phyloP scores from a whole-genome alignment of 192 early-diverging fungal genomes.

The Martensiomyces pterosporus region DNA sequence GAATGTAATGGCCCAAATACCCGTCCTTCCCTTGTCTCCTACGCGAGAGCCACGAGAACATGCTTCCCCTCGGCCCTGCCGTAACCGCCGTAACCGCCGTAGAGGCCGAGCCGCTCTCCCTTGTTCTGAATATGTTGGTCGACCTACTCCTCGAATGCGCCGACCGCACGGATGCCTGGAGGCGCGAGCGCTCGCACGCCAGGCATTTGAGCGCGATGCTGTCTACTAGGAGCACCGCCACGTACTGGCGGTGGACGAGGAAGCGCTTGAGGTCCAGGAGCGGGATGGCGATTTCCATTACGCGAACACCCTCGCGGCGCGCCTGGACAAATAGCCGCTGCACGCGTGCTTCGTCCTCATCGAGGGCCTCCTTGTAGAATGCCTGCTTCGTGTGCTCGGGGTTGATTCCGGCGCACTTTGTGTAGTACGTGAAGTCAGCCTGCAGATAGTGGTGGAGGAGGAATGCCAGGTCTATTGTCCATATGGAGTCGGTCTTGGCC shows the following conservation, averaged over 20 bases:
- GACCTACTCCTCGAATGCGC: constrained; percentile 12
- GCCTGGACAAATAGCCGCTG: constrained; percentile 74
- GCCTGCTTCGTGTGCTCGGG: constrained; percentile 58
- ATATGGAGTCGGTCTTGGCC: constrained; percentile 61
- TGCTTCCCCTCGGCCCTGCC: neutral
- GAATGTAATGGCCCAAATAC: constrained; percentile 81
- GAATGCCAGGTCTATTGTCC: constrained; percentile 89
- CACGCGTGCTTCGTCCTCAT: constrained; percentile 69
- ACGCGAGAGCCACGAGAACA: constrained; percentile 25
- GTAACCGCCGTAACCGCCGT: neutral
- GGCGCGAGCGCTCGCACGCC: constrained; percentile 52
- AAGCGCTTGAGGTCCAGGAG: constrained; percentile 84
- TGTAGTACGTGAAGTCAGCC: constrained; percentile 89
- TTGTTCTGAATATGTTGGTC: constrained; percentile 11
- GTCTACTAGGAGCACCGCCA: constrained; percentile 78
- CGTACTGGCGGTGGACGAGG: constrained; percentile 68
- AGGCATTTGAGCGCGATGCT: constrained; percentile 59
- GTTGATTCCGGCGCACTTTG: constrained; percentile 78
- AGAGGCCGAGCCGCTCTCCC: constrained; percentile 3
- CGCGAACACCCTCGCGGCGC: constrained; percentile 58
- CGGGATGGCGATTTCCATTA: constrained; percentile 70
- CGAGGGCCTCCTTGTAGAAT: constrained; percentile 69
- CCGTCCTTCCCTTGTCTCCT: constrained; percentile 32
- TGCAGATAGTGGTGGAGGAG: constrained; percentile 65
- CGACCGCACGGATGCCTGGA: constrained; percentile 1